Base-by-base conservation (phyloP, 2,329 filamentous ascomycete genomes). In the Aspergillus uvarum region DNA sequence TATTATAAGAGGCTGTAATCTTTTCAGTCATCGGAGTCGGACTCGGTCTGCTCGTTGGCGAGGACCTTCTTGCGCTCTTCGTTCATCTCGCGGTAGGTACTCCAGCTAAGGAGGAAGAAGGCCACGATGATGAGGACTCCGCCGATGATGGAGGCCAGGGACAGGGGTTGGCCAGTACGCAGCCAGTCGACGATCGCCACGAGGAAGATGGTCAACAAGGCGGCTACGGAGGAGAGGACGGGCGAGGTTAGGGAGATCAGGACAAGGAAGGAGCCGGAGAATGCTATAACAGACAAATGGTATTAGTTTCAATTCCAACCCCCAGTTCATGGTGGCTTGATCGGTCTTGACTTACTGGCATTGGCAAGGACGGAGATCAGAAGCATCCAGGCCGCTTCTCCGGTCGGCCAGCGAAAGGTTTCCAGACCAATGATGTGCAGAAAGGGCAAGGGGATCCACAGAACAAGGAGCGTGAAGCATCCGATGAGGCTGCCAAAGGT, bases 161-260 rank as follows among this genome's bases (percentile, higher is more conserved):
- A 90, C 21, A 96, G 81, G 0, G 89, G 86, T 67, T 89, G 83
- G 53, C 94, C 91, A 0, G 91, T 96, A 48, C 93, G 81, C 59
- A 93, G 73, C 87, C 95, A 96, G 76, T 99, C 95, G 58, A 91
- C 91, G 31, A 98, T 81, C 0, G 94, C 95, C 6, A 99, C 95
- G 62, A 98, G 86, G 82, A 99, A 98, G 66, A 99, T 99, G 22
- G 95, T 99, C 51, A 99, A 82, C 6, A 99, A 85, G 2, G 94
- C 92, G 0, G 95, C 95, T 11, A 99, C 95, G 19, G 90, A 96
- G 59, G 89, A 94, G 4, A 99, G 82, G 2, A 99, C 95, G 0
- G 95, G 95, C 19, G 89, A 94, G 0, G 95, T 99, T 29, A 99
- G 83, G 16, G 89, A 92, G 71, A 99, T 98, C 56, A 99, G 84